Evolutionary conservation across 2,329 filamentous ascomycete species (phyloP).

Genomic region (Phaeosphaeria sp.): DNA sequence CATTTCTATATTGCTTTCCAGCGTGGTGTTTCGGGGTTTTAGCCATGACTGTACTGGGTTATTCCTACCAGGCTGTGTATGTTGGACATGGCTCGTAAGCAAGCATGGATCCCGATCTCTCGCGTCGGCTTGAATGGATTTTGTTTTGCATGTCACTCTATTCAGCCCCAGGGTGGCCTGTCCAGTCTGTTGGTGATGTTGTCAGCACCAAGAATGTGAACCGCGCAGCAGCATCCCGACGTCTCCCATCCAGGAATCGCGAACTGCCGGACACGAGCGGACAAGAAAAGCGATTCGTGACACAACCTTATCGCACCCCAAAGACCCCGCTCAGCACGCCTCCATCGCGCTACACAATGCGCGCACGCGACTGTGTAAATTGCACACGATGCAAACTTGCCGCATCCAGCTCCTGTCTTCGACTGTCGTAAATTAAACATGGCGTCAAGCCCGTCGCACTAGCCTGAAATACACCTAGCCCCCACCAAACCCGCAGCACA

Average conservation of each 20-base stretch:
- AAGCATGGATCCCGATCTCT: background rate
- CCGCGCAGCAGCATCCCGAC: background rate
- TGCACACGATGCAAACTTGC: background rate
- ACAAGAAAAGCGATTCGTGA: background rate
- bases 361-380: background rate
- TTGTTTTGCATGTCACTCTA: background rate
- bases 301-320: background rate
- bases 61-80: background rate
- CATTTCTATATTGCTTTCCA: slow-evolving; percentile 7
- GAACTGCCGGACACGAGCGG: background rate
- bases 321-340: background rate
- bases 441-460: background rate
- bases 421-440: slow-evolving; percentile 5
- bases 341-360: background rate
- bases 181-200: background rate
- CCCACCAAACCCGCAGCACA: background rate
- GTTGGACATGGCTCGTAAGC: background rate
- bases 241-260: background rate
- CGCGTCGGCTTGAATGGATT: background rate
- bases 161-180: background rate
- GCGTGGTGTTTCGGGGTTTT: slow-evolving; percentile 17
- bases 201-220: background rate
- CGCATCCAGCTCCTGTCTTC: background rate
- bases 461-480: background rate
- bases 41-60: background rate